Percentiles rank a stretch among this genome's conserved stretches.
phyloP scores from a whole-genome alignment of 163 green algal genomes.

The Chloromonas sp. region DNA sequence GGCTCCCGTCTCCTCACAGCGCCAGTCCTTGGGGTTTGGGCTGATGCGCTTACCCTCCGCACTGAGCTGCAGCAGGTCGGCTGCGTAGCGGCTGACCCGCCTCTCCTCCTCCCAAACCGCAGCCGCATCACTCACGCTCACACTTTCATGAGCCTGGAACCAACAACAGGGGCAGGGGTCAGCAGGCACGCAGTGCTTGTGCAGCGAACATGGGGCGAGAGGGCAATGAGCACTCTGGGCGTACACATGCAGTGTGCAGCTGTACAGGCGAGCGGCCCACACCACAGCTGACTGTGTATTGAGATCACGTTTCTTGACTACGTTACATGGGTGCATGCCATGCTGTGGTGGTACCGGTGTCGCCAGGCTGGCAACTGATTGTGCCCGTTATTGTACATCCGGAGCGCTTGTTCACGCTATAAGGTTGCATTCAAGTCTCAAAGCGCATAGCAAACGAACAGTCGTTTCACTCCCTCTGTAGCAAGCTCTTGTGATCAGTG shows the following conservation, averaged over 20 bases:
- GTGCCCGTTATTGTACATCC: too few relatives aligned
- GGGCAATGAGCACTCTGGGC: background rate
- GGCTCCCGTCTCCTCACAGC: constrained; percentile 84
- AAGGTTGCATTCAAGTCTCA: too few relatives aligned
- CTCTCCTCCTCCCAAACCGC: constrained; percentile 81
- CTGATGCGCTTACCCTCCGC: constrained; percentile 47
- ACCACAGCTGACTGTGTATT: too few relatives aligned
- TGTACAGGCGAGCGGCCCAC: too few relatives aligned
- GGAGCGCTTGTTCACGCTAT: too few relatives aligned
- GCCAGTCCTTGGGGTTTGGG: constrained; percentile 62
- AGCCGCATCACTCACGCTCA: constrained; percentile 50
- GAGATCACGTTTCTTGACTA: too few relatives aligned
- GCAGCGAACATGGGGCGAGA: background rate
- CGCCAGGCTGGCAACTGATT: too few relatives aligned
- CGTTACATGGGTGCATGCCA: too few relatives aligned
- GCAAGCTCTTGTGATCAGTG: too few relatives aligned
- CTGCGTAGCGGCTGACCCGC: constrained; percentile 59
- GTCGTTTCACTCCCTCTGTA: too few relatives aligned
- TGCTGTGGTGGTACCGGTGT: too few relatives aligned
- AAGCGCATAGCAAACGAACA: background rate
- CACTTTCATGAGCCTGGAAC: constrained; percentile 65
- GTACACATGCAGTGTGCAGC: background rate
- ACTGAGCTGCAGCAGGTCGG: constrained; percentile 46
- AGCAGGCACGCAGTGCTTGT: background rate
- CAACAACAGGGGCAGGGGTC: background rate